Evolutionary conservation across 2,329 filamentous ascomycete species (phyloP), one percentile per base, ranked within the genome.

Genomic region (Conoideocrella luteorostrata): DNA sequence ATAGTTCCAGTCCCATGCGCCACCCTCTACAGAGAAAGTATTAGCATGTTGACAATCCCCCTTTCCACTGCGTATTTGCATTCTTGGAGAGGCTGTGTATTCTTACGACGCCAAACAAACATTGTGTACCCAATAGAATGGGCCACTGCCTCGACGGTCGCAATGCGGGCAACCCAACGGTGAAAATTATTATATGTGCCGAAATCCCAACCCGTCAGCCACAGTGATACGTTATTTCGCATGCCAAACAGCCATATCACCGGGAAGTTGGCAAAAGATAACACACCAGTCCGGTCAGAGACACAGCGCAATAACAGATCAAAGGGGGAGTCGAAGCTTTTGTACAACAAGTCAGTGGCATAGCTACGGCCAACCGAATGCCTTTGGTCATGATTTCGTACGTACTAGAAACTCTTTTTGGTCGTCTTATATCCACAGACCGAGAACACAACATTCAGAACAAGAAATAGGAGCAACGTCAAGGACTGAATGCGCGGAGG

Each of bases 121-220:
- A 74, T 47, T 0, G 75, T 71, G 47, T 84, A 86, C 0, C 74
- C 72, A 1, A 82, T 45, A 0, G 80, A 82, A 52, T 87, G 83
- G 0, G 81, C 57, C 2, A 84, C 67, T 2, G 79, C 82, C 50
- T 84, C 72, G 0, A 80, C 44, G 0, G 80, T 81, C 5, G 79
- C 71, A 3, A 84, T 68, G 15, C 82, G 69, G 0, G 83, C 82
- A 3, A 82, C 68, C 69, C 80, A 81, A 0, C 82, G 75, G 57
- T 86, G 83, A 41, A 85, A 84, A 30, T 78, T 71, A 50, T 78
- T 86, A 53, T 79, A 86, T 0, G 78, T 80, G 2, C 72, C 71
- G 56, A 82, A 85, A 10, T 77, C 78, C 81, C 82, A 86, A 0
- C 82, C 82, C 0, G 83, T 86, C 1, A 80, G 56, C 78, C 78